A percentile compares a stretch with the other conserved stretches of the same genome.
These are phyloP conservation scores for Hibiscus tridactylites DNA, from an alignment of 345 rosid species.

Conservation along the genomic window DNA sequence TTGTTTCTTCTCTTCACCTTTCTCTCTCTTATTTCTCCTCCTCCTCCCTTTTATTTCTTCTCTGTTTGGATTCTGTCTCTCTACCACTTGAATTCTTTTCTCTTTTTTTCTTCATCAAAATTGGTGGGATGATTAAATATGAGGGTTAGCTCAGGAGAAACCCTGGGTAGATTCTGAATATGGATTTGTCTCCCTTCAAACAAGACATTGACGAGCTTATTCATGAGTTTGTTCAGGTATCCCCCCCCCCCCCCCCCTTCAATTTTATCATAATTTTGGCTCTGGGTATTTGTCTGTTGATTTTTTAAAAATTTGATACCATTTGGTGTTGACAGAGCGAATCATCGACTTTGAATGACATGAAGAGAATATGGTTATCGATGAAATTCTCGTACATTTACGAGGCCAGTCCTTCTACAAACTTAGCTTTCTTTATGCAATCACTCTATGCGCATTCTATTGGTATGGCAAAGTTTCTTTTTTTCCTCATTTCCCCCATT, in stretches of 20 bases:
- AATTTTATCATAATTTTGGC: background rate
- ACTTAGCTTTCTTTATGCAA: conserved; percentile 56
- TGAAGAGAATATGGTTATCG: conserved; percentile 59
- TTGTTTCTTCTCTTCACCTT: background rate
- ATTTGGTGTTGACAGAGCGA: conserved; percentile 26
- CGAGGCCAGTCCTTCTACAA: conserved; percentile 42
- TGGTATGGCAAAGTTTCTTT: conserved; percentile 18
- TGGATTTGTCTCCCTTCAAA: conserved; percentile 2
- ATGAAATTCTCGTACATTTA: conserved; percentile 53
- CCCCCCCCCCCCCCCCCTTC: background rate
- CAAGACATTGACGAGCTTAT: conserved; percentile 5
- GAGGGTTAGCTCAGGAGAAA: background rate
- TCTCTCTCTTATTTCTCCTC: background rate
- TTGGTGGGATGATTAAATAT: background rate
- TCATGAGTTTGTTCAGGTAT: conserved; percentile 3
- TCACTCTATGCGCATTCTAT: conserved; percentile 55
- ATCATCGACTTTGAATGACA: conserved; percentile 36
- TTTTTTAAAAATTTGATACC: background rate
- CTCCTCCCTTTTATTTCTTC: too few relatives aligned
- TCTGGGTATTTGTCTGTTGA: background rate
- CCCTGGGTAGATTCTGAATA: background rate
- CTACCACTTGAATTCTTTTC: background rate
- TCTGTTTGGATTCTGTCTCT: background rate
- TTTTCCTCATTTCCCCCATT: too few relatives aligned
- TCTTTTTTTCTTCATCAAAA: background rate